phyloP scores from a whole-genome alignment of 2,329 filamentous ascomycete genomes.

The Aspergillus sp. region DNA sequence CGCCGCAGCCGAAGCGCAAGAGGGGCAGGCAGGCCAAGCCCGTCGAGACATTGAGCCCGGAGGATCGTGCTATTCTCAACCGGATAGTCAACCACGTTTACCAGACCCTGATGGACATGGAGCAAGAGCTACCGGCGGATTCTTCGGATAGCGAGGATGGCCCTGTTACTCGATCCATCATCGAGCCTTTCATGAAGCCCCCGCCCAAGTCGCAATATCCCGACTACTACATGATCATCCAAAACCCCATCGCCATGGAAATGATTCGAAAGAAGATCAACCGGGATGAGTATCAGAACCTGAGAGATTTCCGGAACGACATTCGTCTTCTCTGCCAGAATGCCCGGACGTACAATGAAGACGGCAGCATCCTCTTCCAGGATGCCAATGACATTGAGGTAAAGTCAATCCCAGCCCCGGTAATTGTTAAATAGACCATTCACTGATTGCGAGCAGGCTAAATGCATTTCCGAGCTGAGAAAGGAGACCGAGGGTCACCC shows the following conservation, averaged over 20 bases:
- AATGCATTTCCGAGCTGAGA: slow-evolving; percentile 53
- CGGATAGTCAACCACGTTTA: slow-evolving; percentile 74
- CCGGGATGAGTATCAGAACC: slow-evolving; percentile 82
- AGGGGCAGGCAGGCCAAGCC: slow-evolving; percentile 71
- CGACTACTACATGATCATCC: slow-evolving; percentile 93
- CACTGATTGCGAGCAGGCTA: slow-evolving; percentile 37
- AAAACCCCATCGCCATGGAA: slow-evolving; percentile 92
- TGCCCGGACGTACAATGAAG: slow-evolving; percentile 94
- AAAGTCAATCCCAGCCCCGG: slow-evolving; percentile 36
- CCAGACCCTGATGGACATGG: slow-evolving; percentile 77
- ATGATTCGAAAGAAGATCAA: slow-evolving; percentile 94
- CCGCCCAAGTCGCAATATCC: slow-evolving; percentile 86
- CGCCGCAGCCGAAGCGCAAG: slow-evolving; percentile 75
- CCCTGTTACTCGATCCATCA: slow-evolving; percentile 71
- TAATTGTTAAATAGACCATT: slow-evolving; percentile 2
- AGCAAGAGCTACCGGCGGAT: slow-evolving; percentile 65
- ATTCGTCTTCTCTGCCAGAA: slow-evolving; percentile 84
- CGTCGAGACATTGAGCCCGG: slow-evolving; percentile 62
- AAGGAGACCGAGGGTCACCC: slow-evolving; percentile 57
- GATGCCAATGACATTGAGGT: slow-evolving; percentile 94
- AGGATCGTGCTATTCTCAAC: slow-evolving; percentile 76
- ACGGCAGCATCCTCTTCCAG: slow-evolving; percentile 84
- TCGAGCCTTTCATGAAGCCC: slow-evolving; percentile 89
- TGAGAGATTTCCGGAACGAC: slow-evolving; percentile 79
- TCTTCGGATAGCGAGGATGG: slow-evolving; percentile 54